A percentile compares a stretch with the other conserved stretches of the same genome.
These are phyloP conservation scores for Erythrophleum fordii DNA, from an alignment of 306 rosid genomes.

Conservation along the genomic window DNA sequence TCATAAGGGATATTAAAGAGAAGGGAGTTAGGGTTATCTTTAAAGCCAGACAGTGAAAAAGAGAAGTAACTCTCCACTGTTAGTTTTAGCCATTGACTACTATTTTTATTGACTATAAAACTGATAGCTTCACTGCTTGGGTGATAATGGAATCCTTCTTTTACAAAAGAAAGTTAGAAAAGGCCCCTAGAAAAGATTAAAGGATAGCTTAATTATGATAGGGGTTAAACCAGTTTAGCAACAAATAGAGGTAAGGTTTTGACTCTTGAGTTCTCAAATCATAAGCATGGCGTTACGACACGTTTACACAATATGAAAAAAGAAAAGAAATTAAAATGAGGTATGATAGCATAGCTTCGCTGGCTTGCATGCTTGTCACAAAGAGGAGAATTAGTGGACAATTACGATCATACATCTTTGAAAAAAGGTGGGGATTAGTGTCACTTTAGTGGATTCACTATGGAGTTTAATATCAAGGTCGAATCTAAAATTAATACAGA, in stretches of 20 bases:
- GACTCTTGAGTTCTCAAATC: constrained; percentile 13
- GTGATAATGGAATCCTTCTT: constrained; percentile 27
- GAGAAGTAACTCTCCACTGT: constrained; percentile 10
- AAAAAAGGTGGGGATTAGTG: constrained; percentile 51
- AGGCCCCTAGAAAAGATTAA: background rate
- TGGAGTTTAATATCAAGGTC: constrained; percentile 11
- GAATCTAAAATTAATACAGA: background rate
- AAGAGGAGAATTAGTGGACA: constrained; percentile 50
- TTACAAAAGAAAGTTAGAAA: constrained; percentile 13
- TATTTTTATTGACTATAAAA: constrained; percentile 29
- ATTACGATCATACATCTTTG: constrained; percentile 45
- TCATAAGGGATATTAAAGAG: too few species aligned
- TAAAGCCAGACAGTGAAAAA: background rate
- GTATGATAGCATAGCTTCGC: constrained; percentile 37
- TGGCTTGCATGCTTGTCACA: constrained; percentile 46
- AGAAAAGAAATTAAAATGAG: constrained; percentile 31
- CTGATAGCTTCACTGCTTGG: constrained; percentile 23
- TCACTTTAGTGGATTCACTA: constrained; percentile 59
- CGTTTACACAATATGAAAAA: constrained; percentile 24
- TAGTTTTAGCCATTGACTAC: constrained; percentile 34
- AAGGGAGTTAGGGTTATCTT: background rate
- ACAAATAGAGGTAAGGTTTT: too few species aligned
- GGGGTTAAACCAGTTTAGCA: constrained; percentile 32
- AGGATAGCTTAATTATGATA: background rate
- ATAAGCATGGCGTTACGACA: constrained; percentile 29